Evolutionary conservation across 257 asterid species (phyloP), one percentile per base, ranked within the genome.

Genomic region (Pogostemon cablin): DNA sequence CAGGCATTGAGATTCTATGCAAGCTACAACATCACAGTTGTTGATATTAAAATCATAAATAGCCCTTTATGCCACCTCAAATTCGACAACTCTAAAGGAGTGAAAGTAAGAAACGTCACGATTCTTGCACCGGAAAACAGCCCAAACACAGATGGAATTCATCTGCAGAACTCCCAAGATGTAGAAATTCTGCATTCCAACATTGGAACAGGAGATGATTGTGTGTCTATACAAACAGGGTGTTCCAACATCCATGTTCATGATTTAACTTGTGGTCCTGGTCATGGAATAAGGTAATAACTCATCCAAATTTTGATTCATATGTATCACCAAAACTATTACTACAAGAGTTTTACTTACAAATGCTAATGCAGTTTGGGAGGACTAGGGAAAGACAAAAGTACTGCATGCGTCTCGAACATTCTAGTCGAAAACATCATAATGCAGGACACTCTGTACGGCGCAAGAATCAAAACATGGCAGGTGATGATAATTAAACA

Each of bases 401-500:
- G 80, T 20, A 48, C 76, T 7, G 97, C 97, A 3, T 91, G 97
- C 62, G 96, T 89, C 7, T 89, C 97, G 5, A 77, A 91, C 75
- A 79, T 91, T 25, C 44, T 79, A 32, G 84, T 91, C 9, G 93
- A 89, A 46, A 82, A 80, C 60, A 76, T 89, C 70, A 17, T 72
- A 58, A 69, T 91, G 88, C 77, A 76, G 62, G 82, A 77, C 57
- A 91, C 95, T 3, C 71, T 86, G 25, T 91, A 91, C 25, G 97
- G 97, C 32, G 93, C 91, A 54, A 79, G 97, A 77, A 91, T 91
- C 81, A 91, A 91, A 77, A 91, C 97, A 48, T 91, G 97, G 97
- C 96, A 91, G 96, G 96, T 86, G 61, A 40, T 48, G 32, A 25
- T 25, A 25, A 25, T 25, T 25, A 41, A 54, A 53, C 3, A 10